These are phyloP conservation scores for Leonotis leonurus DNA, from an alignment of 257 asterid genomes.

Conservation along the genomic window DNA sequence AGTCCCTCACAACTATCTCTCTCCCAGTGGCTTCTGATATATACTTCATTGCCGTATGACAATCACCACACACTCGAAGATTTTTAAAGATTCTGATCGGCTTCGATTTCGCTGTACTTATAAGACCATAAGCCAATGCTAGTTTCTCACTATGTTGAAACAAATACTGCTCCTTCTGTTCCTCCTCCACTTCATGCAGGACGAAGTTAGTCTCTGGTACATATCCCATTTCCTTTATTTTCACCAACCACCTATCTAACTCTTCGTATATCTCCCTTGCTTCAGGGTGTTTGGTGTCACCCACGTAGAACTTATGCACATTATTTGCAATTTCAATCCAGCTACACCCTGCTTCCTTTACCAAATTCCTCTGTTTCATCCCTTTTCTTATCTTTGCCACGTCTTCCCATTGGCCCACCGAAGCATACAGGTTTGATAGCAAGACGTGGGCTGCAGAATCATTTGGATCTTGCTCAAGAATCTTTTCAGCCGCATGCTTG, in stretches of 20 bases:
- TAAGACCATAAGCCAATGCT: constrained; percentile 79
- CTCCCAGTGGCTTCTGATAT: constrained; percentile 60
- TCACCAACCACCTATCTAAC: constrained; percentile 28
- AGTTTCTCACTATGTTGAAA: constrained; percentile 87
- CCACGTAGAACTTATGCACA: constrained; percentile 83
- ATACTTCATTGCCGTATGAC: constrained; percentile 71
- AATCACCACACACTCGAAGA: constrained; percentile 87
- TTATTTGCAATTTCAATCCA: constrained; percentile 74
- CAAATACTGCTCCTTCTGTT: constrained; percentile 58
- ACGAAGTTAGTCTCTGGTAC: constrained; percentile 63
- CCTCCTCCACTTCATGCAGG: constrained; percentile 86
- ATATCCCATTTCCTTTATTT: constrained; percentile 68
- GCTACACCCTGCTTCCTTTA: constrained; percentile 91
- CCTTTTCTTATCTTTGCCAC: constrained; percentile 49
- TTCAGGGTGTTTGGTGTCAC: constrained; percentile 68
- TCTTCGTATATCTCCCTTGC: constrained; percentile 60
- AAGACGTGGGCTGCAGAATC: constrained; percentile 77
- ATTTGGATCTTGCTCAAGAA: constrained; percentile 54
- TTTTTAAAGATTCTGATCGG: constrained; percentile 72
- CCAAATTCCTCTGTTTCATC: constrained; percentile 65
- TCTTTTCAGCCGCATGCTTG: constrained; percentile 59
- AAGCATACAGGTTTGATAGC: constrained; percentile 72
- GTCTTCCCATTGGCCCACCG: constrained; percentile 61
- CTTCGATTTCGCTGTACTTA: constrained; percentile 48
- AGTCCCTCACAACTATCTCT: constrained; percentile 79